A percentile compares a stretch with the other conserved stretches of the same genome.
These are phyloP conservation scores for Vaccinium myrtillus DNA, from an alignment of 148 eudicot species.

Conservation along the genomic window DNA sequence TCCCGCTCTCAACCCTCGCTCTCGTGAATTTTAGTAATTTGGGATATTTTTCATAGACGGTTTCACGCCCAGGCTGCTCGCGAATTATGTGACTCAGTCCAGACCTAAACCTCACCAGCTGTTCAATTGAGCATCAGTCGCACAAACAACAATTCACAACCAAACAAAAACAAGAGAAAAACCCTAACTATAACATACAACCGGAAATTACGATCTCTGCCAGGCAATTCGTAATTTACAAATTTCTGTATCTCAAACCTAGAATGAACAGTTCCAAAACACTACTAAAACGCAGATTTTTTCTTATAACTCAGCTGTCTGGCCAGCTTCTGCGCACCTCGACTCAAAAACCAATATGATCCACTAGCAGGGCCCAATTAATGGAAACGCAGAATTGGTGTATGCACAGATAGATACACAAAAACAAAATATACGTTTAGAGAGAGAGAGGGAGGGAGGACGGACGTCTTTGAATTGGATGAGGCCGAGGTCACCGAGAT, in stretches of 20 bases:
- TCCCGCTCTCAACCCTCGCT: too few species aligned
- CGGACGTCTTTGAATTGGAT: conserved; percentile 58
- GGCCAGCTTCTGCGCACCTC: background rate
- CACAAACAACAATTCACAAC: background rate
- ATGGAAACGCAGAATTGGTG: background rate
- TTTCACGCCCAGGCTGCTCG: too few species aligned
- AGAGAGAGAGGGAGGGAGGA: conserved; percentile 8
- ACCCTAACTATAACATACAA: conserved; percentile 3
- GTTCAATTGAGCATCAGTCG: background rate
- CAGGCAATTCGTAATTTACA: background rate
- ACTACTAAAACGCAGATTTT: background rate
- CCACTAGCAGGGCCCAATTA: too few species aligned
- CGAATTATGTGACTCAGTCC: background rate
- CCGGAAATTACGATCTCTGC: background rate
- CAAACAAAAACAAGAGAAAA: background rate
- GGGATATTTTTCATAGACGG: too few species aligned
- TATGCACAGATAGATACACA: background rate
- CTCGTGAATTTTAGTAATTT: too few species aligned
- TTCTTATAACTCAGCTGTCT: background rate
- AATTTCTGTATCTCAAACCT: background rate
- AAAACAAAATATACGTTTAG: background rate
- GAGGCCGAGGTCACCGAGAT: conserved; percentile 57
- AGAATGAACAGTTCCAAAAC: background rate
- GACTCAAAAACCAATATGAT: too few species aligned
- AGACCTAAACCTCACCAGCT: background rate